Percentiles rank a stretch among this genome's conserved stretches.
phyloP scores from a whole-genome alignment of 345 rosid species.

The Brassica nigra region DNA sequence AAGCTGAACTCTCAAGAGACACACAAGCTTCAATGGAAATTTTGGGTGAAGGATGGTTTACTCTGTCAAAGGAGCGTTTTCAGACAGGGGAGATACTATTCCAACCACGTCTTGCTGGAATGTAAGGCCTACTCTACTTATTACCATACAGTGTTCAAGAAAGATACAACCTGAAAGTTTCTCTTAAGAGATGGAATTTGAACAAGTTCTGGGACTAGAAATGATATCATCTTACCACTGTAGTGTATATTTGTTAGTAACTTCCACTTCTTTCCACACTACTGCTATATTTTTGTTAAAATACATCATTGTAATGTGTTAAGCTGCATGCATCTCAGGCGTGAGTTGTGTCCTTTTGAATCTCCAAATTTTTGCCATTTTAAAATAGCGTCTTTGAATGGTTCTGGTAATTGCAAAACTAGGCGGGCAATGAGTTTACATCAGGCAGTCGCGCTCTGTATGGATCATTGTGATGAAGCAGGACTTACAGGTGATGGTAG shows the following conservation, averaged over 20 bases:
- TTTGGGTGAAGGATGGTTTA: slow-evolving; percentile 72
- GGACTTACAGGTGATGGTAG: slow-evolving; percentile 62
- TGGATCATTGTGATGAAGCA: slow-evolving; percentile 83
- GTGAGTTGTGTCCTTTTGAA: background rate
- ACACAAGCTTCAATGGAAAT: slow-evolving; percentile 67
- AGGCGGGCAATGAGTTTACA: slow-evolving; percentile 86
- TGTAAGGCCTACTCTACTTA: slow-evolving; percentile 54
- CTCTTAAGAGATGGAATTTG: background rate
- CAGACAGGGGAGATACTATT: slow-evolving; percentile 92
- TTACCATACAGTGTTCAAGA: background rate
- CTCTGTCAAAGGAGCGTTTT: slow-evolving; percentile 83
- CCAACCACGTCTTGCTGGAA: slow-evolving; percentile 82
- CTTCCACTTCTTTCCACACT: background rate
- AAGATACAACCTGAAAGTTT: background rate
- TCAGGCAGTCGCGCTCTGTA: slow-evolving; percentile 88
- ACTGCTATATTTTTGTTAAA: background rate
- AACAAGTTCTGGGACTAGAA: background rate
- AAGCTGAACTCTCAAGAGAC: slow-evolving; percentile 62
- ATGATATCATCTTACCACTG: background rate
- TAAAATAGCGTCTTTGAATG: background rate
- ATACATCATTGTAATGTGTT: background rate
- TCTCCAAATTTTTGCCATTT: background rate
- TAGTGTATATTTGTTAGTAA: background rate
- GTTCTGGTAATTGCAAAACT: slow-evolving; percentile 4
- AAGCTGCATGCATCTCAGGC: slow-evolving; percentile 6